Conservation (phyloP, 176 grass and related monocot genomes). For the Oryza punctata region DNA sequence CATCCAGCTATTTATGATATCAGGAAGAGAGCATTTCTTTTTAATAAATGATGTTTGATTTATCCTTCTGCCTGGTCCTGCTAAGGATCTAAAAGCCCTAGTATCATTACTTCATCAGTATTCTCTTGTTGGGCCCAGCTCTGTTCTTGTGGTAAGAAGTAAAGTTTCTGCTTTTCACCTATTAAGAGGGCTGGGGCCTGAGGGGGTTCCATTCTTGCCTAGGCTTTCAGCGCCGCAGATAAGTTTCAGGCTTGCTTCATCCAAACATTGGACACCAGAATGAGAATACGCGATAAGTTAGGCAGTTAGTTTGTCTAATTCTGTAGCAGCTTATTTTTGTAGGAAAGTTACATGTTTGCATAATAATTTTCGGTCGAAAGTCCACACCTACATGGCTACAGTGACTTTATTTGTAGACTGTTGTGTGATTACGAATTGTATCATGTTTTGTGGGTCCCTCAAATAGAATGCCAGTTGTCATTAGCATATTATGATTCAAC, state of each 20-base stretch:
- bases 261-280: conserved; percentile 18
- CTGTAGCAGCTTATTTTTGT: conserved; percentile 6
- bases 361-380: conserved; percentile 44
- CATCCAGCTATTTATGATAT: conserved; percentile 6
- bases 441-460: conserved; percentile 39
- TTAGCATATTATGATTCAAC: conserved; percentile 38
- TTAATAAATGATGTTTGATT: conserved; percentile 36
- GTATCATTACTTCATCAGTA: conserved; percentile 21
- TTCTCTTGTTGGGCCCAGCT: conserved; percentile 26
- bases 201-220: conserved; percentile 16
- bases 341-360: conserved; percentile 29
- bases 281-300: conserved; percentile 14
- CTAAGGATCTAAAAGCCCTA: conserved; percentile 16
- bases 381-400: conserved; percentile 36
- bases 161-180: conserved; percentile 6
- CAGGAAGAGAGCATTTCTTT: conserved; percentile 17
- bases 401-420: conserved; percentile 27
- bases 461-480: conserved; percentile 52
- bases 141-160: conserved; percentile 38
- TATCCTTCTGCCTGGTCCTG: not conserved
- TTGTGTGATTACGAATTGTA: conserved; percentile 29
- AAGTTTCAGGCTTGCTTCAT: conserved; percentile 35
- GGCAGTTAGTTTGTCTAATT: conserved; percentile 22
- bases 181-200: not conserved
- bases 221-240: conserved; percentile 18